Base-by-base conservation (phyloP, 2,329 filamentous ascomycete species). In the Byssothecium circinans region DNA sequence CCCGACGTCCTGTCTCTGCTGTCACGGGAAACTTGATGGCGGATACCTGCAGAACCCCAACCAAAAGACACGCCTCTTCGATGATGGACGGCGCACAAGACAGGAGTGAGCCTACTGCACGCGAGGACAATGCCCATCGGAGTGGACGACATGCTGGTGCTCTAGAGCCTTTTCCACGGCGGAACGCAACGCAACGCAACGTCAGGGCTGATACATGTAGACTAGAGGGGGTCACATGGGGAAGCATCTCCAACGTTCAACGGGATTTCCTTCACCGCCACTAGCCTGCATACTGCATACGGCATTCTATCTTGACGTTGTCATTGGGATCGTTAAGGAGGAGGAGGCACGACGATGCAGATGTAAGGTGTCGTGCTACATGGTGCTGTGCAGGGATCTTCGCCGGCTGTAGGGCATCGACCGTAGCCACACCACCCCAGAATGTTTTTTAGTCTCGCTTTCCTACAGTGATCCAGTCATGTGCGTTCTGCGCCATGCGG, bases 171-270 rank as follows among this genome's bases (percentile, higher is more conserved):
- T 10, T 25, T 20, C 20, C 38, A n/a, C n/a, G n/a, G n/a, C n/a
- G n/a, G n/a, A n/a, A n/a, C n/a, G n/a, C n/a, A n/a, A n/a, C 49
- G 17, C 40, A 37, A 44, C 37, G 43, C 40, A 46, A 39, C 52
- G 39, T 45, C 41, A 51, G 49, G 40, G 37, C 15, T 10, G 35
- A n/a, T 17, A 30, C 19, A 41, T 44, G 41, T 40, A 43, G 34
- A 32, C 38, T 40, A 29, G 33, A 35, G 18, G n/a, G 38, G 55
- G 50, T 58, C 55, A 58, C 53, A 56, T 56, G 55, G 43, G 37
- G 14, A 12, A 12, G 10, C 6, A 7, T 8, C 8, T 32, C 29
- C 29, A 32, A 32, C 29, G 29, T 32, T 32, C 29, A 43, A 23
- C 32, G 30, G 44, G 7, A 32, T 29, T 40, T 32, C 20, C 14